Percentiles rank a stretch among this genome's conserved stretches.
phyloP scores from a whole-genome alignment of 495 filamentous ascomycete genomes.

The Recurvomyces mirabilis region DNA sequence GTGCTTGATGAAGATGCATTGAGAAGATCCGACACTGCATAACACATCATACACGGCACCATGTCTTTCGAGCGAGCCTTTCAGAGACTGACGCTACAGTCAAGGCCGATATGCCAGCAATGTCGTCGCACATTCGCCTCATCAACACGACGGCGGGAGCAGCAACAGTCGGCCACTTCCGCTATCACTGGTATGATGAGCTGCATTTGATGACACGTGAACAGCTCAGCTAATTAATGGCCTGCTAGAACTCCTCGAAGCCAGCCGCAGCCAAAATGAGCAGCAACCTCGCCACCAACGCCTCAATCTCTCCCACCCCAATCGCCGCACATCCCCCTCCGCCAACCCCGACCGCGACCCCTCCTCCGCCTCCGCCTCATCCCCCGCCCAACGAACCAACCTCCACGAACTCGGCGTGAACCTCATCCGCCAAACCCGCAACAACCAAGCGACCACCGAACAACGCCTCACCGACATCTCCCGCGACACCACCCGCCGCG shows the following conservation, averaged over 20 bases:
- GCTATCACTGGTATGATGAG: constrained; percentile 7
- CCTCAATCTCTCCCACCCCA: too few species aligned
- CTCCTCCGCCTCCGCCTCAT: too few species aligned
- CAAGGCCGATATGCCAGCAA: constrained; percentile 12
- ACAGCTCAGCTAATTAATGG: not conserved
- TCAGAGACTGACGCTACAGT: constrained; percentile 1
- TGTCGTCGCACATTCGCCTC: constrained; percentile 13
- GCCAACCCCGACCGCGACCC: too few species aligned
- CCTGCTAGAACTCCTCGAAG: constrained; percentile 5
- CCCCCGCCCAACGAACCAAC: too few species aligned
- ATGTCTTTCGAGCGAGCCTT: constrained; percentile 18
- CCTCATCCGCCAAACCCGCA: too few species aligned
- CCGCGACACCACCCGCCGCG: constrained; percentile 7
- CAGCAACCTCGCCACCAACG: not conserved
- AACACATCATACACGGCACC: not conserved
- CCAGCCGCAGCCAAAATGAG: not conserved
- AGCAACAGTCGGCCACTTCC: not conserved
- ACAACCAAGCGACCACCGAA: not conserved
- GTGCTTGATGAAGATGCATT: too few species aligned
- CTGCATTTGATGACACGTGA: not conserved
- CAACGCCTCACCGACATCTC: not conserved
- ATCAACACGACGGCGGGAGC: not conserved
- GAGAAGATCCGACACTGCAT: not conserved
- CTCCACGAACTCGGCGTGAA: too few species aligned
- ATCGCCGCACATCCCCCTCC: too few species aligned